Conservation (phyloP, 1,284 basidiomycete species). For the Fomes fomentarius region DNA sequence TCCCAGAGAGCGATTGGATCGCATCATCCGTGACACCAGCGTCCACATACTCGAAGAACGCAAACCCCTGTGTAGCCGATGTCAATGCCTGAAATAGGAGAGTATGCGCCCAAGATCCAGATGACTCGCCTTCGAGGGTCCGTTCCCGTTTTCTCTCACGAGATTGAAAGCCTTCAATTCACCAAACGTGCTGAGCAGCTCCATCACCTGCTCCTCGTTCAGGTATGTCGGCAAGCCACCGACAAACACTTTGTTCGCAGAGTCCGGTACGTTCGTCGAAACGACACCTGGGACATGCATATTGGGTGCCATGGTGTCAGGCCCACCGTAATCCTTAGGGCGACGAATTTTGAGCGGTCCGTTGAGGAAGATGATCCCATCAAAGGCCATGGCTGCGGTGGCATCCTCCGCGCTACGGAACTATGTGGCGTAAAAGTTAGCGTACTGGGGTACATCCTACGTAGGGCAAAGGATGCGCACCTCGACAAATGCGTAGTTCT, state of each 20-base stretch:
- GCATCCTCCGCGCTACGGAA: conserved; percentile 97
- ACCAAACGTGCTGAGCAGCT: conserved; percentile 95
- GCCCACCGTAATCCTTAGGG: conserved; percentile 93
- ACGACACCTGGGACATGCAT: conserved; percentile 92
- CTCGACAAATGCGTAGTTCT: conserved; percentile 97
- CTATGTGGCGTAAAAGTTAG: conserved; percentile 45
- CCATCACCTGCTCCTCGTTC: conserved; percentile 97
- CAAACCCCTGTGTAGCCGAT: conserved; percentile 76
- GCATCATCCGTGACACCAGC: conserved; percentile 90
- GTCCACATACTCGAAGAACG: conserved; percentile 98
- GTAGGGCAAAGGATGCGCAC: conserved; percentile 45
- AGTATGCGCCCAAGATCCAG: too few species aligned
- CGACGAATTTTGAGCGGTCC: conserved; percentile 93
- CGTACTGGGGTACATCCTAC: conserved; percentile 2
- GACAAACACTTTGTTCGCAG: conserved; percentile 97
- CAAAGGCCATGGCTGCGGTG: conserved; percentile 94
- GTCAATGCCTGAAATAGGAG: conserved; percentile 4
- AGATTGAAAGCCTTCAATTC: conserved; percentile 98
- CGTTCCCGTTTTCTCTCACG: conserved; percentile 91
- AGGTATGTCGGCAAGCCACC: conserved; percentile 95
- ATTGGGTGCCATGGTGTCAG: conserved; percentile 62
- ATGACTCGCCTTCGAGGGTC: conserved; percentile 78
- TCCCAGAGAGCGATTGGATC: conserved; percentile 94
- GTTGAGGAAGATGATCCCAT: conserved; percentile 94
- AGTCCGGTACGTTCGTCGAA: conserved; percentile 96